These are phyloP conservation scores for Corchorus olitorius DNA, from an alignment of 345 rosid genomes.

Conservation along the genomic window DNA sequence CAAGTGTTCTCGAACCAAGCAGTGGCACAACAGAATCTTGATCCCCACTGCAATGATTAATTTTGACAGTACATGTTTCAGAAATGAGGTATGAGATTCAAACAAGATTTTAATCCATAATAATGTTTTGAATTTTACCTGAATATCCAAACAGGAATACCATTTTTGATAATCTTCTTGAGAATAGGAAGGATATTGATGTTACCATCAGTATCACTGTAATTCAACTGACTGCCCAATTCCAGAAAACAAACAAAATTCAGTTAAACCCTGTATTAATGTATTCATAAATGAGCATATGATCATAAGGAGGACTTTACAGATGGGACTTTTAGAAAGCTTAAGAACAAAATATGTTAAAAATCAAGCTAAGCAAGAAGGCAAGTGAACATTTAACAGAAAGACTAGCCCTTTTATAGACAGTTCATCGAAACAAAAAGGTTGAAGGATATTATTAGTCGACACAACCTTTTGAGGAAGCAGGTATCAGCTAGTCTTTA, in stretches of 20 bases:
- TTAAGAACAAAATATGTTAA: neutral
- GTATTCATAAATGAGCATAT: neutral
- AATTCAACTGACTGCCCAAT: slow-evolving; percentile 53
- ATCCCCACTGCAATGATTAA: slow-evolving; percentile 58
- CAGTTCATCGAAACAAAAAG: neutral
- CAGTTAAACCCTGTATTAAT: neutral
- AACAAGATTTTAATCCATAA: neutral
- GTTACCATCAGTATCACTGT: slow-evolving; percentile 56
- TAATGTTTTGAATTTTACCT: slow-evolving; percentile 41
- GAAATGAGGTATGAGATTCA: neutral
- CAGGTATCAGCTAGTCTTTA: neutral
- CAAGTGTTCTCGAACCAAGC: slow-evolving; percentile 73
- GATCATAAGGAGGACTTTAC: neutral
- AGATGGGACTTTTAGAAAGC: neutral
- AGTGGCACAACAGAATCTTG: slow-evolving; percentile 89
- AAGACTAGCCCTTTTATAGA: neutral
- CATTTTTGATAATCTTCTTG: slow-evolving; percentile 58
- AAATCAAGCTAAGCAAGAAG: neutral
- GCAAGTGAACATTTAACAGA: neutral
- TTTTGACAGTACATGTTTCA: neutral
- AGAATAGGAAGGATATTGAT: slow-evolving; percentile 76
- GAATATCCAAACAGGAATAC: slow-evolving; percentile 79
- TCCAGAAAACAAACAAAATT: slow-evolving; percentile 15
- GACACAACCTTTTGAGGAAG: neutral
- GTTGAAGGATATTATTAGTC: neutral